Conservation (phyloP, 2,329 filamentous ascomycete species). For the Zasmidium citrigriseum region DNA sequence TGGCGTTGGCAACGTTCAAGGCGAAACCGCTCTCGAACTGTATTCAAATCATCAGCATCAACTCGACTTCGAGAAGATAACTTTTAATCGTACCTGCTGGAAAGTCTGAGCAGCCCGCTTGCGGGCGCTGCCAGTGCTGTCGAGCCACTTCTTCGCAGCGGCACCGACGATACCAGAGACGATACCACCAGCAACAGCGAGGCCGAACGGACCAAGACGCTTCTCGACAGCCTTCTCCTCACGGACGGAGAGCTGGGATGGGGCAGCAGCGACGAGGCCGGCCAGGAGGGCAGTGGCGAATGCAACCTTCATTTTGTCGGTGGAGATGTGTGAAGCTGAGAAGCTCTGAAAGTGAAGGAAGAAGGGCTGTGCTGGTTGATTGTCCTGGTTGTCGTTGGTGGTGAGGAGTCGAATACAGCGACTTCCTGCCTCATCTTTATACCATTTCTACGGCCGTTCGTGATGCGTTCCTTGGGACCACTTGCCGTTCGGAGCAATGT, state of each 20-base stretch:
- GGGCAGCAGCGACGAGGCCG: neutral
- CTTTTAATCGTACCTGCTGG: neutral
- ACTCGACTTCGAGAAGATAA: neutral
- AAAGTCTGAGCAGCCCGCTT: neutral
- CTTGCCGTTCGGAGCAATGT: neutral
- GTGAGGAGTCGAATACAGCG: neutral
- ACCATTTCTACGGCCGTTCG: too few species aligned
- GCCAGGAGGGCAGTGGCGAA: neutral
- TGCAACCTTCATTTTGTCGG: neutral
- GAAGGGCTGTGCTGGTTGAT: neutral
- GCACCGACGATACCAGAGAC: neutral
- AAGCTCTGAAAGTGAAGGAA: neutral
- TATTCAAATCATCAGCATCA: neutral
- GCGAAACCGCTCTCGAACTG: neutral
- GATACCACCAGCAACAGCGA: neutral
- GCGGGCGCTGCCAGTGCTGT: neutral
- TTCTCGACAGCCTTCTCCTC: neutral
- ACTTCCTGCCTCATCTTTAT: neutral
- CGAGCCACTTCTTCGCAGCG: neutral
- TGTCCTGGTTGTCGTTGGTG: neutral
- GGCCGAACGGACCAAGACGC: neutral
- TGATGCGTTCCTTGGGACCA: too few species aligned
- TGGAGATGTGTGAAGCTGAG: neutral
- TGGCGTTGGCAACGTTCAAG: neutral
- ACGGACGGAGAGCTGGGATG: neutral